phyloP scores from a whole-genome alignment of 352 stramenopile genomes.

The Albugo candida region DNA sequence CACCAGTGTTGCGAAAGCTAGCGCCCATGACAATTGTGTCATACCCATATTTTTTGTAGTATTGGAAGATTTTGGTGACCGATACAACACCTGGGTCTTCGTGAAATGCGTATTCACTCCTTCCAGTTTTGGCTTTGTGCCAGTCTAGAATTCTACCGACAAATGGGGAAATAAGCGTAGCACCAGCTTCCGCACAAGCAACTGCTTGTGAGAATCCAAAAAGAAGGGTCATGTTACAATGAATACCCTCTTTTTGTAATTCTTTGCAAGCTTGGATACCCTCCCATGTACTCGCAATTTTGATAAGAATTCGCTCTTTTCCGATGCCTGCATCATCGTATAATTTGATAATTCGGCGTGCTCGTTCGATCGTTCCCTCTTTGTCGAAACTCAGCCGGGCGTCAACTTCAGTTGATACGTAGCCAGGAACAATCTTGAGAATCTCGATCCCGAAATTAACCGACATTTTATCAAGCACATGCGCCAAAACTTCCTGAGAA shows the following conservation, averaged over 20 bases:
- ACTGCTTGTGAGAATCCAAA: conserved; percentile 96
- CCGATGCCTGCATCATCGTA: conserved; percentile 91
- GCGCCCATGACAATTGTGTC: conserved; percentile 92
- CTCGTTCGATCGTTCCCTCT: conserved; percentile 81
- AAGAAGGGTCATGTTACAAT: conserved; percentile 97
- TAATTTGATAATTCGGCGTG: conserved; percentile 90
- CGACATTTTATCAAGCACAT: conserved; percentile 95
- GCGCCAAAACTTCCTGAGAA: conserved; percentile 70
- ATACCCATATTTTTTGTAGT: conserved; percentile 97
- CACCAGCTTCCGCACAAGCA: conserved; percentile 85
- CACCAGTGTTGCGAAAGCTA: conserved; percentile 90
- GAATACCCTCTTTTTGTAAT: conserved; percentile 93
- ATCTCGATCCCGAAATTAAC: conserved; percentile 98
- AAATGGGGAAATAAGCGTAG: conserved; percentile 93
- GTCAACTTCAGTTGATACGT: conserved; percentile 98
- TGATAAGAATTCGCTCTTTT: conserved; percentile 95
- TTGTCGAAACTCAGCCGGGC: conserved; percentile 93
- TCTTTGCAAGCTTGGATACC: conserved; percentile 92
- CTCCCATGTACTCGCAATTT: conserved; percentile 96
- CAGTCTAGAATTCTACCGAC: conserved; percentile 95
- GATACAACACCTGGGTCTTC: conserved; percentile 95
- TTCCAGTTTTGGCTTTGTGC: conserved; percentile 88
- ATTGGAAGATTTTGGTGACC: conserved; percentile 94
- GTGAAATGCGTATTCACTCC: conserved; percentile 80
- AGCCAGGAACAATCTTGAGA: conserved; percentile 90